Conservation (phyloP, 2,329 filamentous ascomycete species). For the Colletotrichum falcatum region DNA sequence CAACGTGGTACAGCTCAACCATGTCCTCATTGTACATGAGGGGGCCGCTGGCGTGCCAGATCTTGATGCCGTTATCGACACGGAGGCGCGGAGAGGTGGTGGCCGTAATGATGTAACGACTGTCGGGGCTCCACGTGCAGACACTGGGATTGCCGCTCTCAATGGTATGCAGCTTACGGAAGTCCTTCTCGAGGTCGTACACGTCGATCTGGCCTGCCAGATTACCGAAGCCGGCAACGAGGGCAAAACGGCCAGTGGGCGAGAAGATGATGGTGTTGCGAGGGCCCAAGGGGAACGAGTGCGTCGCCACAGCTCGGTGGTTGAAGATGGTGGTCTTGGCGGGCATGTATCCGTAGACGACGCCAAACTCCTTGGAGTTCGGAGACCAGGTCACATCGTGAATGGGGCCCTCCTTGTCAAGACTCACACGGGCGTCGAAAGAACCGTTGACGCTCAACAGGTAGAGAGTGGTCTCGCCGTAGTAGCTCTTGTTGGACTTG, state of each 20-base stretch:
- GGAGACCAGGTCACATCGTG: slow-evolving; percentile 99
- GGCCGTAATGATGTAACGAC: slow-evolving; percentile 95
- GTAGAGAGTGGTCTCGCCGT: slow-evolving; percentile 97
- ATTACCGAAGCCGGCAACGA: slow-evolving; percentile 97
- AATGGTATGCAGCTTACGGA: slow-evolving; percentile 91
- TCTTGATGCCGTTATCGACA: slow-evolving; percentile 94
- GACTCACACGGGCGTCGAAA: slow-evolving; percentile 90
- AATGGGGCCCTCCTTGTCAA: slow-evolving; percentile 98
- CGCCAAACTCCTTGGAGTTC: slow-evolving; percentile 96
- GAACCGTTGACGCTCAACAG: slow-evolving; percentile 90
- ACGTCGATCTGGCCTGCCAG: slow-evolving; percentile 97
- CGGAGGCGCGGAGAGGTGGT: slow-evolving; percentile 95
- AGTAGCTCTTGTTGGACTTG: slow-evolving; percentile 99
- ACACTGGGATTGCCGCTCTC: slow-evolving; percentile 96
- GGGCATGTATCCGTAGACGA: slow-evolving; percentile 99
- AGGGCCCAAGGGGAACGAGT: slow-evolving; percentile 87
- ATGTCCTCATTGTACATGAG: slow-evolving; percentile 98
- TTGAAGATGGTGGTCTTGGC: slow-evolving; percentile 99
- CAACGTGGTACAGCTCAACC: slow-evolving; percentile 90
- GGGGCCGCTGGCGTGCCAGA: slow-evolving; percentile 91
- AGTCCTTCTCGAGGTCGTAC: slow-evolving; percentile 95
- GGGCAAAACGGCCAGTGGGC: slow-evolving; percentile 89
- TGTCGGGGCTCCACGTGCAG: slow-evolving; percentile 97
- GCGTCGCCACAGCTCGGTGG: slow-evolving; percentile 81
- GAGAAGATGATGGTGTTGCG: slow-evolving; percentile 97